These are phyloP conservation scores for Blastomyces silverae DNA, from an alignment of 2,329 filamentous ascomycete species.

Conservation along the genomic window DNA sequence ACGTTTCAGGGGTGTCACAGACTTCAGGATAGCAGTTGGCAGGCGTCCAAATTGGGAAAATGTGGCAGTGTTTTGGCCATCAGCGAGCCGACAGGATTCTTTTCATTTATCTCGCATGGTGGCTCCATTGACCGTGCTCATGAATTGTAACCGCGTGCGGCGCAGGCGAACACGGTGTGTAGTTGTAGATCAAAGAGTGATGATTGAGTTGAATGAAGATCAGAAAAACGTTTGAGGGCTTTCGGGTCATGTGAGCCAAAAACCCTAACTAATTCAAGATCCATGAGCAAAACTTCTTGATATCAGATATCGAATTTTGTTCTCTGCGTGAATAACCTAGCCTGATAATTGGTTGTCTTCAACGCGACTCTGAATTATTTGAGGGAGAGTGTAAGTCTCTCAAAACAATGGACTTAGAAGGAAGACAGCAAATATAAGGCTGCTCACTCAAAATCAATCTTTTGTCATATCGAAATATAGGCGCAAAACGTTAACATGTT, in stretches of 20 bases:
- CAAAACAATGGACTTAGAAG: background rate
- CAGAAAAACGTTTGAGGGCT: background rate
- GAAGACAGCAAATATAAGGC: background rate
- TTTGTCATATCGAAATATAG: background rate
- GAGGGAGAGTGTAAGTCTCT: background rate
- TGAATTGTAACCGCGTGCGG: background rate
- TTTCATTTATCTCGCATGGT: background rate
- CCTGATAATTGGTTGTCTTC: no score
- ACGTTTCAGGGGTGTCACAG: constrained; percentile 9
- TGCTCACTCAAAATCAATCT: no score
- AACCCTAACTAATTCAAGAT: background rate
- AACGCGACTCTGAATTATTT: no score
- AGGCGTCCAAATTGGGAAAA: background rate
- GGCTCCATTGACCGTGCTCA: background rate
- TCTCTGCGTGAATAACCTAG: no score
- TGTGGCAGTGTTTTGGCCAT: background rate
- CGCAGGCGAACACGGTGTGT: background rate
- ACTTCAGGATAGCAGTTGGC: background rate
- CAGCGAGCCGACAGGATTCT: background rate
- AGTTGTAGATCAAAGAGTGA: background rate
- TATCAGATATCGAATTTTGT: background rate
- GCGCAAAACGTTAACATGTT: constrained; percentile 38
- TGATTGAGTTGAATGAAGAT: no score
- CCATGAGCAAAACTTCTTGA: background rate
- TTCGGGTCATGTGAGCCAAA: background rate